Evolutionary conservation across 2,329 filamentous ascomycete genomes (phyloP).

Genomic region (Diaporthe ilicicola): DNA sequence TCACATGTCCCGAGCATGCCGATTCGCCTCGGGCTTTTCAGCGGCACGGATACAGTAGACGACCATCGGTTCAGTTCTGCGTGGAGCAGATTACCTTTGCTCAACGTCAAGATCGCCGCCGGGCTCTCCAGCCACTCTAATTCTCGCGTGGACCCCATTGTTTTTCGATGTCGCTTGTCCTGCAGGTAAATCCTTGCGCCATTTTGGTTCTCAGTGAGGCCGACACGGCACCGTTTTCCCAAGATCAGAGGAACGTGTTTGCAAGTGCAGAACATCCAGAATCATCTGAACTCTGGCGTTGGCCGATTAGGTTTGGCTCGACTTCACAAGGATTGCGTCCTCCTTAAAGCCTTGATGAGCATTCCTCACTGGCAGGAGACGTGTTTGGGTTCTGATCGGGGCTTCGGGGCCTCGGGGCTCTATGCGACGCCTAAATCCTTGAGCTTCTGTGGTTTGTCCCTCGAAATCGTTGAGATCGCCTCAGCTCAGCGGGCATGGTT

Average conservation of each 20-base stretch:
- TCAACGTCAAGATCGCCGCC: not conserved
- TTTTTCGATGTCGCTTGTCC: not conserved
- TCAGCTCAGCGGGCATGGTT: no score
- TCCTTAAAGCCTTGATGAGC: not conserved
- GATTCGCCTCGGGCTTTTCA: not conserved
- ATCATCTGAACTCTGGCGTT: not conserved
- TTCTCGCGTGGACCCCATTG: not conserved
- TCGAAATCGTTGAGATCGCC: no score
- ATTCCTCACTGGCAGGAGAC: not conserved
- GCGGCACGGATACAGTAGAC: no score
- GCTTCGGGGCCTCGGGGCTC: not conserved
- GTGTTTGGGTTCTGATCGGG: not conserved
- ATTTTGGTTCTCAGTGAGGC: not conserved
- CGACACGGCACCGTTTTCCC: not conserved
- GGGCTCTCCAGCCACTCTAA: not conserved
- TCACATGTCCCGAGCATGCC: slow-evolving; percentile 15
- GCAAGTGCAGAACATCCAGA: not conserved
- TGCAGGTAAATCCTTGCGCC: not conserved
- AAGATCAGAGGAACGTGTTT: not conserved
- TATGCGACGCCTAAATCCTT: not conserved
- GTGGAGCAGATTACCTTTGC: not conserved
- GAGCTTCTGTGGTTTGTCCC: not conserved
- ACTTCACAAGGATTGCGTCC: not conserved
- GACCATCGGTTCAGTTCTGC: not conserved
- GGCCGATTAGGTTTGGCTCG: not conserved